These are phyloP conservation scores for Dillenia turbinata DNA, from an alignment of 164 flowering plant genomes.

Conservation along the genomic window DNA sequence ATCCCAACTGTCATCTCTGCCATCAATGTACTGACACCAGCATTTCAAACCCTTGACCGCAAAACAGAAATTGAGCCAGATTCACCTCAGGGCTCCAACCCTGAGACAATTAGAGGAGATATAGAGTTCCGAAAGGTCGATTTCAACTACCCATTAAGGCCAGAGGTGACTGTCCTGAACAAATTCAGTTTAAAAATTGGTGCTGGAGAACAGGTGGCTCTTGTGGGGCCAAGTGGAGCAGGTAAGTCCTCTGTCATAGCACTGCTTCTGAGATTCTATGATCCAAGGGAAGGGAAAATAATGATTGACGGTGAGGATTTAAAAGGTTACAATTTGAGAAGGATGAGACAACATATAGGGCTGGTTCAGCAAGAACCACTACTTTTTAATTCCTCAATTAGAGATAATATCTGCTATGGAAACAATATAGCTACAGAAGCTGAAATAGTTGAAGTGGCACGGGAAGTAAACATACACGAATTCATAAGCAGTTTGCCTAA, in stretches of 20 bases:
- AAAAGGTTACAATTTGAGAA: slow-evolving; percentile 43
- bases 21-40: slow-evolving; percentile 47
- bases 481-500: slow-evolving; percentile 55
- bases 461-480: slow-evolving; percentile 50
- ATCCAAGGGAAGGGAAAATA: slow-evolving; percentile 43
- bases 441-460: slow-evolving; percentile 49
- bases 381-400: slow-evolving; percentile 63
- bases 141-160: slow-evolving; percentile 55
- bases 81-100: slow-evolving; percentile 19
- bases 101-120: slow-evolving; percentile 34
- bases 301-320: slow-evolving; percentile 50
- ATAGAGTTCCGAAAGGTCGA: slow-evolving; percentile 42
- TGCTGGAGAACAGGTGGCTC: slow-evolving; percentile 52
- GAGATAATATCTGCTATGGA: slow-evolving; percentile 64
- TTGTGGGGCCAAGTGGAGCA: slow-evolving; percentile 79
- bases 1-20: slow-evolving; percentile 66
- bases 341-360: slow-evolving; percentile 57
- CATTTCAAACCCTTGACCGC: slow-evolving; percentile 53
- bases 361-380: slow-evolving; percentile 80
- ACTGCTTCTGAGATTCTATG: slow-evolving; percentile 60
- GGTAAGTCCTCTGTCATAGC: slow-evolving; percentile 70
- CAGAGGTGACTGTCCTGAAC: slow-evolving; percentile 43
- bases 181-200: slow-evolving; percentile 47
- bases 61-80: slow-evolving; percentile 59
- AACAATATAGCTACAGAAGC: slow-evolving; percentile 47